A percentile compares a stretch with the other conserved stretches of the same genome.
These are phyloP conservation scores for Spiromastix sp. DNA, from an alignment of 2,329 filamentous ascomycete genomes.

Conservation along the genomic window DNA sequence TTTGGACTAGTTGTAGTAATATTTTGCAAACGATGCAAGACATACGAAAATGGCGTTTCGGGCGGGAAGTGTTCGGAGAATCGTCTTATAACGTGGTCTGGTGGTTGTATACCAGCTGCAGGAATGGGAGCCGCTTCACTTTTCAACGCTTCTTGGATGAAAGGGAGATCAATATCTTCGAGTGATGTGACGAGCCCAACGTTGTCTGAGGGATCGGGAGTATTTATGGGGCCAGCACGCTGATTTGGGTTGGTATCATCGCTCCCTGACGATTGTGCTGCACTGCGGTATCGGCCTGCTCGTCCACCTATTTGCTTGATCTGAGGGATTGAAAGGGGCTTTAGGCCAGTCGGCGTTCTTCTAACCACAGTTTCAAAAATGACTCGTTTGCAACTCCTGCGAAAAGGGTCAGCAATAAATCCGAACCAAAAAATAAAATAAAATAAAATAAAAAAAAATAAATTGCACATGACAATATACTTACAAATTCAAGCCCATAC, in stretches of 20 bases:
- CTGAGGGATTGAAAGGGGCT: slow-evolving; percentile 59
- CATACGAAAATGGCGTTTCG: slow-evolving; percentile 70
- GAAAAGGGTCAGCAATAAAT: slow-evolving; percentile 6
- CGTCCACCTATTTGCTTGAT: slow-evolving; percentile 92
- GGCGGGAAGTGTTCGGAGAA: slow-evolving; percentile 76
- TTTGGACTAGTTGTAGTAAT: slow-evolving; percentile 52
- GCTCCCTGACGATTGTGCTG: slow-evolving; percentile 41
- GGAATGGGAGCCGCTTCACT: slow-evolving; percentile 55
- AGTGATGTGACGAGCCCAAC: slow-evolving; percentile 72
- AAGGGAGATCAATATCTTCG: slow-evolving; percentile 55
- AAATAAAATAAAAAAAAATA: slow-evolving; percentile 2
- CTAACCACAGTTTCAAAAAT: slow-evolving; percentile 75
- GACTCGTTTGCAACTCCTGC: slow-evolving; percentile 68
- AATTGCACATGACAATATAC: slow-evolving; percentile 14
- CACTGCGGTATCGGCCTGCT: slow-evolving; percentile 75
- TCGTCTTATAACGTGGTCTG: slow-evolving; percentile 57
- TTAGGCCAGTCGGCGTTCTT: slow-evolving; percentile 49
- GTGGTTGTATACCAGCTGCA: slow-evolving; percentile 65
- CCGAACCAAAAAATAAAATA: too few relatives aligned
- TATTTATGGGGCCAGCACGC: too few relatives aligned
- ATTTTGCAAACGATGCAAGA: slow-evolving; percentile 65
- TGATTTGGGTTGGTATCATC: slow-evolving; percentile 12
- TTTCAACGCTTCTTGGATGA: slow-evolving; percentile 53
- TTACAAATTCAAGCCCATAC: slow-evolving; percentile 91
- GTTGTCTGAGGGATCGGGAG: slow-evolving; percentile 25